Percentiles rank a stretch among this genome's conserved stretches.
These are phyloP conservation scores for Cubamyces lactineus DNA, from an alignment of 768 basidiomycete genomes.

Conservation along the genomic window DNA sequence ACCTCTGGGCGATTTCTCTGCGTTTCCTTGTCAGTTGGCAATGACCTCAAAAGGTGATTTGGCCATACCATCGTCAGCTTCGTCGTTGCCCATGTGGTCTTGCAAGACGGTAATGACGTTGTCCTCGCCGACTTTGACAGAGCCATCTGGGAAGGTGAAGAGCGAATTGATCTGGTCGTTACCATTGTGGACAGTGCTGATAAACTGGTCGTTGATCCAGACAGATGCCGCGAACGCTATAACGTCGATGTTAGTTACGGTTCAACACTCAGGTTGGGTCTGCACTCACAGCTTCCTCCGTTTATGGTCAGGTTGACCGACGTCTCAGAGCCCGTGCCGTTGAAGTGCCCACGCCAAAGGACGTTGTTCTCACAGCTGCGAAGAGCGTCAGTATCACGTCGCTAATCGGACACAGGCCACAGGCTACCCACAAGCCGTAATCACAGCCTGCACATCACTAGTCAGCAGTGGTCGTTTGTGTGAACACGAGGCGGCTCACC, in stretches of 20 bases:
- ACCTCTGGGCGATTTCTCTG: constrained; percentile 74
- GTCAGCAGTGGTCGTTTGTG: background rate
- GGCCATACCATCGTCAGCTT: constrained; percentile 41
- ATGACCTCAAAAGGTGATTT: too few relatives aligned
- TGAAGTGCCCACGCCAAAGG: constrained; percentile 84
- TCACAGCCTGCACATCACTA: constrained; percentile 55
- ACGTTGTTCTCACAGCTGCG: constrained; percentile 80
- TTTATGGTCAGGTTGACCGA: constrained; percentile 78
- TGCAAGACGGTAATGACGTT: constrained; percentile 71
- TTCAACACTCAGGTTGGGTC: background rate
- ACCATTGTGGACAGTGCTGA: constrained; percentile 66
- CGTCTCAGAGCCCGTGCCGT: constrained; percentile 57
- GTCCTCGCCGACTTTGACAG: constrained; percentile 54
- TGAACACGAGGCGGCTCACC: constrained; percentile 33
- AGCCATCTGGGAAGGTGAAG: constrained; percentile 62
- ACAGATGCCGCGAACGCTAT: constrained; percentile 81
- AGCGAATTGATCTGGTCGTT: constrained; percentile 67
- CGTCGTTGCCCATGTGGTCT: constrained; percentile 81
- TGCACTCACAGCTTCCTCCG: constrained; percentile 66
- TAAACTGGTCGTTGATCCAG: constrained; percentile 75
- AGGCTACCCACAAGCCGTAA: constrained; percentile 71
- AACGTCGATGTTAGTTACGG: background rate
- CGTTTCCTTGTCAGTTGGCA: constrained; percentile 31
- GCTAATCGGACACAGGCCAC: background rate
- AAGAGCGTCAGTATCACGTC: constrained; percentile 10